These are phyloP conservation scores for Phytophthora sp. DNA, from an alignment of 352 stramenopile genomes.

Conservation along the genomic window DNA sequence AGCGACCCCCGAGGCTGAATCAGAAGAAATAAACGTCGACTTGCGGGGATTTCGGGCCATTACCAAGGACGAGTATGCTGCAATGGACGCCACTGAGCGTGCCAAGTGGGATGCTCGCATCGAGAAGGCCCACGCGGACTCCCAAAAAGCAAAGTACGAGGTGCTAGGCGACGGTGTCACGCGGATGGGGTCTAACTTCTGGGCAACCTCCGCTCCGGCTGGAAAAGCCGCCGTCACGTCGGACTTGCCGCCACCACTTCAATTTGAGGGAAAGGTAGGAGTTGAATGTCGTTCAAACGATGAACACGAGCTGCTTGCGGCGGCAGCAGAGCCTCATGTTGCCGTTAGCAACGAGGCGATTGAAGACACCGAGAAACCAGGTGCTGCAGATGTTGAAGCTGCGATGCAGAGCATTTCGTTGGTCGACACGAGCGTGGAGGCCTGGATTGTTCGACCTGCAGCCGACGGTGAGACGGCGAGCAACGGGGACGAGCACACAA, in stretches of 20 bases:
- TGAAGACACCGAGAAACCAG: constrained; percentile 22
- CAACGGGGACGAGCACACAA: constrained; percentile 3
- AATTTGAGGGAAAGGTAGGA: not conserved
- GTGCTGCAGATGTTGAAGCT: constrained; percentile 29
- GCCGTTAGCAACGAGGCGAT: not conserved
- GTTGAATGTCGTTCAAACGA: not conserved
- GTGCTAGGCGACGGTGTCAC: constrained; percentile 55
- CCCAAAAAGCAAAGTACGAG: constrained; percentile 40
- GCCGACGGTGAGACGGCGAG: not conserved
- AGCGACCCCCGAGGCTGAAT: constrained; percentile 18
- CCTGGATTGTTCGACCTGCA: not conserved
- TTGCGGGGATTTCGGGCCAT: constrained; percentile 67
- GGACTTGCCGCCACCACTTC: not conserved
- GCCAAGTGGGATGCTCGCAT: constrained; percentile 69
- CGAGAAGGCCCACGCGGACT: constrained; percentile 51
- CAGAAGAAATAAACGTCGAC: constrained; percentile 34
- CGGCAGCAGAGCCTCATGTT: not conserved
- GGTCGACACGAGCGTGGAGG: constrained; percentile 10
- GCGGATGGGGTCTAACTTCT: constrained; percentile 57
- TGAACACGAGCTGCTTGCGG: constrained; percentile 2
- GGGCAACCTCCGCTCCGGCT: constrained; percentile 30
- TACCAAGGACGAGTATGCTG: constrained; percentile 66
- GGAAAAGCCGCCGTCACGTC: not conserved
- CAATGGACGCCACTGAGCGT: constrained; percentile 48
- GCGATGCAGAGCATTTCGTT: constrained; percentile 25